These are phyloP conservation scores for Acanthamoeba triangularis DNA, from an alignment of 208 protist genomes.

Conservation along the genomic window DNA sequence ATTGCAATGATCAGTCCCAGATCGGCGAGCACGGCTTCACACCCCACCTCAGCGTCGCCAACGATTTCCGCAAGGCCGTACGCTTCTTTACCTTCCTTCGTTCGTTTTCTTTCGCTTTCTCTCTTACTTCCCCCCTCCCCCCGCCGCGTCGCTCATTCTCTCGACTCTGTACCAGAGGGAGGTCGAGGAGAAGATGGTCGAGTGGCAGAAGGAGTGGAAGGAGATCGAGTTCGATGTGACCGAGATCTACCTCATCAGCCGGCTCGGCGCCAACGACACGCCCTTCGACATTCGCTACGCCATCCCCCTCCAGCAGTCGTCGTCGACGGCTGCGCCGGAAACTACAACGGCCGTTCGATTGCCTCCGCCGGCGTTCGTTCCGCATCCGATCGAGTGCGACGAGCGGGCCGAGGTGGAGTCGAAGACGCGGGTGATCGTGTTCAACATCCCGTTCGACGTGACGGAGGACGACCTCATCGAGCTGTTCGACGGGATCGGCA, in stretches of 20 bases:
- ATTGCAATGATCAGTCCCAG: slow-evolving; percentile 77
- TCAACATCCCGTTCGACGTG: slow-evolving; percentile 4
- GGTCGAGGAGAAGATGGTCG: neutral
- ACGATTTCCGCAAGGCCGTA: slow-evolving; percentile 62
- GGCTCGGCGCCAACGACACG: slow-evolving; percentile 48
- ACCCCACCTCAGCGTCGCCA: slow-evolving; percentile 83
- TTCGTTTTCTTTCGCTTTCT: no score
- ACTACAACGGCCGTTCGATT: neutral
- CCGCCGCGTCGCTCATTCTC: no score
- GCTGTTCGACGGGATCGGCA: neutral
- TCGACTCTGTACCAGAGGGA: slow-evolving; percentile 20
- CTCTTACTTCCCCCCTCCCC: no score
- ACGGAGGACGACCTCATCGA: neutral
- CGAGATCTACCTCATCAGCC: slow-evolving; percentile 65
- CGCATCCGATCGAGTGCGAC: slow-evolving; percentile 4
- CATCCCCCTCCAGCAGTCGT: neutral
- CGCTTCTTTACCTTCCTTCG: no score
- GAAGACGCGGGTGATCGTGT: neutral
- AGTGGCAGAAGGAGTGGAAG: slow-evolving; percentile 12
- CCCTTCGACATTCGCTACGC: slow-evolving; percentile 42
- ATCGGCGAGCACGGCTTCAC: slow-evolving; percentile 71
- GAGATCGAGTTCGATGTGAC: slow-evolving; percentile 1
- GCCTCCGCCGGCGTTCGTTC: neutral
- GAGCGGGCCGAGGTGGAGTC: neutral
- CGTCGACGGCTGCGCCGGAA: neutral